Conservation (phyloP, 1,284 basidiomycete species). For the Anthracocystis walkeri region DNA sequence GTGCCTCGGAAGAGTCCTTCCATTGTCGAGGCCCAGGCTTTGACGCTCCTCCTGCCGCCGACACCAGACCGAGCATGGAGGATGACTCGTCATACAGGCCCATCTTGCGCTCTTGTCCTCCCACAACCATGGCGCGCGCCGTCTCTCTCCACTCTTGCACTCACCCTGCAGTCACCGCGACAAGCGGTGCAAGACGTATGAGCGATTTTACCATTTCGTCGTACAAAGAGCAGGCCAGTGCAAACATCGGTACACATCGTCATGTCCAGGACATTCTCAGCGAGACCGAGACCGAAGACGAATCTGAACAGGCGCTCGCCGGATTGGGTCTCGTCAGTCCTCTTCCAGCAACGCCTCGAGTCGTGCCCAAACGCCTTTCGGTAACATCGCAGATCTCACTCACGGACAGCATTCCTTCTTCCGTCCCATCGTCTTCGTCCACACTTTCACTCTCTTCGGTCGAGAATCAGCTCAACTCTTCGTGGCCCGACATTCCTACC, state of each 20-base stretch:
- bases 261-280: constrained; percentile 11
- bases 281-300: constrained; percentile 11
- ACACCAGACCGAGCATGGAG: constrained; percentile 11
- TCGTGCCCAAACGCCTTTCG: constrained; percentile 23
- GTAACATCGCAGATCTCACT: constrained; percentile 23
- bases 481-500: constrained; percentile 16
- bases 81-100: neutral
- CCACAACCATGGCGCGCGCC: constrained; percentile 5
- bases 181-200: constrained; percentile 21
- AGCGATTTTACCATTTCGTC: constrained; percentile 24
- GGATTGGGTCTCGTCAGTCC: constrained; percentile 26
- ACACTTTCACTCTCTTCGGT: constrained; percentile 23
- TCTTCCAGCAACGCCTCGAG: constrained; percentile 21
- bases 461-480: constrained; percentile 15
- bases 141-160: constrained; percentile 19
- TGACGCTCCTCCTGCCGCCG: constrained; percentile 28
- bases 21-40: constrained; percentile 31
- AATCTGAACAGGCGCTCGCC: constrained; percentile 6
- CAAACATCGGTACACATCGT: neutral
- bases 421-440: constrained; percentile 16
- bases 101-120: constrained; percentile 7
- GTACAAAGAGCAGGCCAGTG: constrained; percentile 8
- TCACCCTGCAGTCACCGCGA: neutral
- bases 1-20: constrained; percentile 34
- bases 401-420: constrained; percentile 16